A percentile compares a stretch with the other conserved stretches of the same genome.
Conservation (phyloP, 140 eudicot genomes). For the Ambrosia hybrid region DNA sequence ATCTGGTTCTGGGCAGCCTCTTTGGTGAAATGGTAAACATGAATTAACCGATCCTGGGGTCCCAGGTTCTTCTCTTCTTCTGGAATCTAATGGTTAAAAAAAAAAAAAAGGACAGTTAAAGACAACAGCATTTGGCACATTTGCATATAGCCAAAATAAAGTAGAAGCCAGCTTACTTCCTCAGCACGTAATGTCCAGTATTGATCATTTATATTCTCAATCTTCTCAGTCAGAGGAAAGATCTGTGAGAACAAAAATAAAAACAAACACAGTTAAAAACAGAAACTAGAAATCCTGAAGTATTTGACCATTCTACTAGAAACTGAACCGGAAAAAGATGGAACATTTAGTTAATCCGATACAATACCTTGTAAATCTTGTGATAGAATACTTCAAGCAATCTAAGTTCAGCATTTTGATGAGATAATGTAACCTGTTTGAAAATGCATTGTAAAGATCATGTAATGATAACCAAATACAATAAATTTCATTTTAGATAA, state of each 20-base stretch:
- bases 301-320: constrained; percentile 3
- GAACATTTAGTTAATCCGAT: neutral
- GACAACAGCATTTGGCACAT: constrained; percentile 6
- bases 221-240: constrained; percentile 57
- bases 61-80: constrained; percentile 86
- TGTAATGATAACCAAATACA: neutral
- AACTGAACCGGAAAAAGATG: neutral
- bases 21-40: constrained; percentile 80
- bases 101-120: neutral
- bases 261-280: neutral
- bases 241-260: constrained; percentile 32
- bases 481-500: constrained; percentile 3
- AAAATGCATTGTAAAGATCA: constrained; percentile 1
- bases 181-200: constrained; percentile 78
- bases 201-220: constrained; percentile 65
- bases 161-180: constrained; percentile 44
- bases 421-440: constrained; percentile 53
- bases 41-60: constrained; percentile 69
- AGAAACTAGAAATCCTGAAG: neutral
- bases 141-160: neutral
- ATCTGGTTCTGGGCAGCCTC: constrained; percentile 78
- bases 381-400: constrained; percentile 70
- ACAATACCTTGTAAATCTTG: constrained; percentile 63
- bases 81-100: constrained; percentile 48
- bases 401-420: constrained; percentile 60